These are phyloP conservation scores for Mangifera indica DNA, from an alignment of 345 rosid genomes.

Conservation along the genomic window DNA sequence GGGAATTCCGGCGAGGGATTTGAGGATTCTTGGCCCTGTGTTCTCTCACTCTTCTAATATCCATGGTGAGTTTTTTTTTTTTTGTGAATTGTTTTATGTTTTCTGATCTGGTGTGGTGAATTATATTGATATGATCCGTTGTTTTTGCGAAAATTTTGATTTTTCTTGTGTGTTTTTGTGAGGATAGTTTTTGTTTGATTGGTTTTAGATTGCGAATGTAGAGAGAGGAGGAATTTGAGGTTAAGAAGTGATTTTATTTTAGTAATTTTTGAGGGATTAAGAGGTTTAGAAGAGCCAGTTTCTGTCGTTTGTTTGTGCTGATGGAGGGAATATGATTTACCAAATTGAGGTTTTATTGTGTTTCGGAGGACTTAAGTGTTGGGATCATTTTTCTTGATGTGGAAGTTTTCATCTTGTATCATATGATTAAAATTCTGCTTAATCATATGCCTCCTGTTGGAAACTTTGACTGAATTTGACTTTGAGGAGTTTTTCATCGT, in stretches of 20 bases:
- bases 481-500: too few species aligned
- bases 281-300: neutral
- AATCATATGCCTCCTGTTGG: too few species aligned
- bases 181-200: neutral
- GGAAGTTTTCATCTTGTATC: neutral
- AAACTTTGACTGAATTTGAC: too few species aligned
- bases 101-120: neutral
- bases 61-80: slow-evolving; percentile 44
- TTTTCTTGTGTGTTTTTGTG: neutral
- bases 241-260: neutral
- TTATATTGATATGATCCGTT: neutral
- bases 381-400: neutral
- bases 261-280: neutral
- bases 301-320: neutral
- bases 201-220: neutral
- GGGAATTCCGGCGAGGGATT: slow-evolving; percentile 84
- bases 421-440: neutral
- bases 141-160: neutral
- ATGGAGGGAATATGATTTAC: neutral
- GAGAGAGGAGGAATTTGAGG: neutral
- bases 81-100: neutral
- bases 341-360: neutral
- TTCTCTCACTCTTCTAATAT: slow-evolving; percentile 88
- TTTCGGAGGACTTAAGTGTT: neutral
- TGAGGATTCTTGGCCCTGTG: slow-evolving; percentile 90